Evolutionary conservation across 441 rosid genomes (phyloP), one percentile per base, ranked within the genome.

Genomic region (Pelargonium myrrhifolium): DNA sequence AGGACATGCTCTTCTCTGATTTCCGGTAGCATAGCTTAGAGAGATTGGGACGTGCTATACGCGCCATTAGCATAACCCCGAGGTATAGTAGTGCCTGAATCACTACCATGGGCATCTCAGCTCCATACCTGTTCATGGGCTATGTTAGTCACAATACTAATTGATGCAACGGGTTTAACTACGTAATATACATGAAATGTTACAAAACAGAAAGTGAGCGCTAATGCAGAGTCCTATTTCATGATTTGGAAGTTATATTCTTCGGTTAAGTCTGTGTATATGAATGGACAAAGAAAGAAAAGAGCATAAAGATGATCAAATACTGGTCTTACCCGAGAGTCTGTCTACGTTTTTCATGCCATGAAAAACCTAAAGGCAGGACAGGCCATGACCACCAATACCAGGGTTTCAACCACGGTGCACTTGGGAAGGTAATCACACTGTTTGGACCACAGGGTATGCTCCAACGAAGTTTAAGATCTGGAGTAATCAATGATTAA

Each of bases 371-470:
- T 65, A 93, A 65, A 6, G 97, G 97, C 60, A 90, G 87, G 71
- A 90, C 96, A 35, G 98, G 97, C 91, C 93, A 93, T 35, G 98
- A 85, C 97, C 98, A 93, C 98, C 97, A 93, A 55, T 93, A 93
- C 97, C 98, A 93, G 63, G 98, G 98, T 73, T 93, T 93, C 84
- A 90, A 72, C 95, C 95, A 93, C 17, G 87, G 78, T 6, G 96
- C 98, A 76, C 98, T 85, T 1, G 98, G 98, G 78, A 87, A 93
- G 20, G 98, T 90, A 62, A 93, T 85, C 70, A 89, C 96, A 51
- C 93, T 93, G 71, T 89, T 90, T 15, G 94, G 93, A 63, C 97
- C 96, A 42, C 98, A 93, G 4, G 98, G 97, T 67, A 93, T 85
- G 55, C 79, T 90, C 98, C 98, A 93, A 40, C 84, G 79, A 15